phyloP scores from a whole-genome alignment of 2,329 filamentous ascomycete species.

The Sarocladium brachiariae region DNA sequence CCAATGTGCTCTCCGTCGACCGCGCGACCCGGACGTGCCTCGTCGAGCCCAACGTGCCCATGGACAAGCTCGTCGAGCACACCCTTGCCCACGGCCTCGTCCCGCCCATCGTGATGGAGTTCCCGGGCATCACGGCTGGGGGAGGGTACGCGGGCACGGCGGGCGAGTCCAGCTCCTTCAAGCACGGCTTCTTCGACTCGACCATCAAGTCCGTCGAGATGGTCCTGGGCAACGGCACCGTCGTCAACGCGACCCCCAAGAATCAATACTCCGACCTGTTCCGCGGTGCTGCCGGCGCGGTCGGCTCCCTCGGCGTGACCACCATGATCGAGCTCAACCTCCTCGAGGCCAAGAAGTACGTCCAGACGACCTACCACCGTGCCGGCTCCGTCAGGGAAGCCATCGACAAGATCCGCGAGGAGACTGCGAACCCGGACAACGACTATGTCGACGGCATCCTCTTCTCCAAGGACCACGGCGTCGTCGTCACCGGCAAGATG shows the following conservation, averaged over 20 bases:
- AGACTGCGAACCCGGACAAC: constrained; percentile 35
- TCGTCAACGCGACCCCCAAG: constrained; percentile 44
- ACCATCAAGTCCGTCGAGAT: constrained; percentile 60
- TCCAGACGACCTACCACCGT: constrained; percentile 56
- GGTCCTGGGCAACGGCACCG: constrained; percentile 59
- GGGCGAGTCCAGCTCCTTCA: constrained; percentile 64
- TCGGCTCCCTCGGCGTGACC: constrained; percentile 61
- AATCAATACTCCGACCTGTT: constrained; percentile 49
- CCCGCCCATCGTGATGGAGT: constrained; percentile 69
- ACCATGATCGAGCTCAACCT: constrained; percentile 61
- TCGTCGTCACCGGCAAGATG: constrained; percentile 59
- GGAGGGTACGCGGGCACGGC: constrained; percentile 66
- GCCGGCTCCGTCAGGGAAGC: constrained; percentile 40
- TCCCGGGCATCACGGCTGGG: constrained; percentile 67
- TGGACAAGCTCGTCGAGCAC: constrained; percentile 62
- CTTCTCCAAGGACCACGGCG: constrained; percentile 53
- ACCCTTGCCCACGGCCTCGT: constrained; percentile 60
- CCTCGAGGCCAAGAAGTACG: constrained; percentile 52
- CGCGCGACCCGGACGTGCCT: constrained; percentile 47
- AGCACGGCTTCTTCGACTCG: constrained; percentile 64
- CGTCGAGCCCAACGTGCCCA: constrained; percentile 69
- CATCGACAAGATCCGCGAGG: constrained; percentile 40
- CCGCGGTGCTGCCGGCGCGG: constrained; percentile 56
- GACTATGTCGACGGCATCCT: constrained; percentile 73
- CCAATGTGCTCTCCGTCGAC: constrained; percentile 59